Evolutionary conservation across 1,284 basidiomycete species (phyloP), one percentile per base, ranked within the genome.

Genomic region (Tylopilus microsporus): DNA sequence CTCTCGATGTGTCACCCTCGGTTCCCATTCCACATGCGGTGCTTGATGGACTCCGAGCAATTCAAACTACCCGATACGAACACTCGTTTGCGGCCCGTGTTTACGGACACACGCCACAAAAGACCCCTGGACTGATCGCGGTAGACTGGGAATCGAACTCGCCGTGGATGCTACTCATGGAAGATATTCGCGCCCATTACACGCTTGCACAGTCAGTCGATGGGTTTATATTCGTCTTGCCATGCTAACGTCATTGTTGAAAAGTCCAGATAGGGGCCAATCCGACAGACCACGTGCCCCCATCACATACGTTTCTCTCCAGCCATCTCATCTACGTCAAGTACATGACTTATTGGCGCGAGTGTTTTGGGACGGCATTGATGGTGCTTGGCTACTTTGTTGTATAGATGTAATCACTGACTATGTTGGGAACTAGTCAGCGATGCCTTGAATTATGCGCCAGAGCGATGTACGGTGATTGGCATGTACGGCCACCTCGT

Each of bases 111-210:
- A 69, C 60, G 48, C 62, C 67, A 52, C 59, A 55, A 37, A 61
- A 59, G 51, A 62, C 69, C 46, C 65, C 71, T 34, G 72, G 75
- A 42, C 58, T 75, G 55, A 61, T 89, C 49, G 77, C 82, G 16
- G 75, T 85, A 18, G 88, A 91, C 69, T 91, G 87, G 87, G 83
- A 87, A 66, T 82, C 81, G 3, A 73, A 73, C 45, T 73, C 86
- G 3, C 82, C 86, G 0, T 91, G 89, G 89, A 85, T 85, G 79
- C 73, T 79, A 41, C 78, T 91, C 45, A 86, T 90, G 85, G 69
- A 72, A 36, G 87, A 91, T 63, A 77, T 91, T 49, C 76, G 80
- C 53, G 81, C 80, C 5, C 88, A 91, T 72, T 79, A 84, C 65
- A 65, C 69, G 2, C 68, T 87, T 19, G 74, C 79, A 48, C 82